Percentiles rank a stretch among this genome's conserved stretches.
These are phyloP conservation scores for Aureobasidium namibiae DNA, from an alignment of 2,329 filamentous ascomycete genomes.

Conservation along the genomic window DNA sequence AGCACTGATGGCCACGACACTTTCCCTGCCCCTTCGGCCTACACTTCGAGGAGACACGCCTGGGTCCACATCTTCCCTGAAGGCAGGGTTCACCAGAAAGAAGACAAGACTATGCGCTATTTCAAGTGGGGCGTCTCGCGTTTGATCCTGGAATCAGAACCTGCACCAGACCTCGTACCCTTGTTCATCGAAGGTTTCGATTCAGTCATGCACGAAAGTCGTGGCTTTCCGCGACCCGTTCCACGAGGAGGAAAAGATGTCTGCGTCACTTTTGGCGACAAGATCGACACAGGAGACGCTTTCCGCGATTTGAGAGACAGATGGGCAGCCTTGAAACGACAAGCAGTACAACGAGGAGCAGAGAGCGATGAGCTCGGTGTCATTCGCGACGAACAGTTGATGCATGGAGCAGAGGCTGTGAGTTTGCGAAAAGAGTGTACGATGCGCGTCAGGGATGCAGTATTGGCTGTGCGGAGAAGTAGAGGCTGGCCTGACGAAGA, in stretches of 20 bases:
- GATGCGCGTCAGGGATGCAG: conserved; percentile 65
- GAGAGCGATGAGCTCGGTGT: conserved; percentile 42
- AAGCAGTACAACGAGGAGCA: conserved; percentile 34
- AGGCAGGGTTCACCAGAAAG: conserved; percentile 84
- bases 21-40: conserved; percentile 65
- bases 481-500: conserved; percentile 75
- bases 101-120: conserved; percentile 73
- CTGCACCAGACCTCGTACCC: conserved; percentile 79
- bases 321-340: conserved; percentile 62
- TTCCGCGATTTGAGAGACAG: conserved; percentile 69
- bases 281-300: conserved; percentile 60
- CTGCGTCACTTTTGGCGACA: conserved; percentile 69
- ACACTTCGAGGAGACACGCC: conserved; percentile 58
- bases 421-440: conserved; percentile 74
- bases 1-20: conserved; percentile 59
- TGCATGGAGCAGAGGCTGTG: conserved; percentile 65
- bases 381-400: conserved; percentile 57
- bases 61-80: conserved; percentile 98
- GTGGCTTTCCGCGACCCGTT: conserved; percentile 69
- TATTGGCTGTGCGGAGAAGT: conserved; percentile 65
- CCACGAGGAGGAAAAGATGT: conserved; percentile 66
- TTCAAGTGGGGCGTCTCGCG: conserved; percentile 97
- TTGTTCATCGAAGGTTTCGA: conserved; percentile 93
- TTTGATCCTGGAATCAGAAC: conserved; percentile 81
- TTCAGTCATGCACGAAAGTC: conserved; percentile 76